Evolutionary conservation across 257 asterid genomes (phyloP).

Genomic region (Salvia rosmarinus): DNA sequence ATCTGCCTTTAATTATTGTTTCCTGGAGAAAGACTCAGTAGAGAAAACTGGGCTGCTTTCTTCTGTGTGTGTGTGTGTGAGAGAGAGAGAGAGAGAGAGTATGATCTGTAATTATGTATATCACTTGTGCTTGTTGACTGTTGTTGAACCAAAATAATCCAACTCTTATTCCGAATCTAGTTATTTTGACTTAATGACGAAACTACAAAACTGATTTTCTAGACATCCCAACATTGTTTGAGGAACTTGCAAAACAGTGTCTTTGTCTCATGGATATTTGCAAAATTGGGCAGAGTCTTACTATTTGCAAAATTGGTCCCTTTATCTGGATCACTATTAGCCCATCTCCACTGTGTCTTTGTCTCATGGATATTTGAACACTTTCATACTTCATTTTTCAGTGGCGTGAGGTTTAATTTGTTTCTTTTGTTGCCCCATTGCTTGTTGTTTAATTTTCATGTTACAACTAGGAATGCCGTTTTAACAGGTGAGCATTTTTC

Average conservation of each 20-base stretch:
- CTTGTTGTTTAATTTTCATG: constrained; percentile 10
- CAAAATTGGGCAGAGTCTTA: not conserved
- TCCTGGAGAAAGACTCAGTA: not conserved
- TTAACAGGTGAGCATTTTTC: not conserved
- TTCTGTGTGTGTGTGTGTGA: no score
- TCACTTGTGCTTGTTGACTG: not conserved
- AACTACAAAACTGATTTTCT: not conserved
- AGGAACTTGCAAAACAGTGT: not conserved
- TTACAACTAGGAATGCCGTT: not conserved
- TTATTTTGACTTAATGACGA: not conserved
- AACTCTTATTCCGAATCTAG: not conserved
- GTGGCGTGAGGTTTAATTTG: not conserved
- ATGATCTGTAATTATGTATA: not conserved
- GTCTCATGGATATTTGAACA: not conserved
- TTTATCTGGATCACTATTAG: not conserved
- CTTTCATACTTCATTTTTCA: not conserved
- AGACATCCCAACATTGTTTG: not conserved
- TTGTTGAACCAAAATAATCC: not conserved
- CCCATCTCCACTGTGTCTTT: not conserved
- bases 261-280: no score
- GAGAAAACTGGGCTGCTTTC: not conserved
- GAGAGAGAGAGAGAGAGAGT: not conserved
- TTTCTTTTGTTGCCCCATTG: not conserved
- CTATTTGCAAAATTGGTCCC: not conserved
- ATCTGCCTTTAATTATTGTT: not conserved